Evolutionary conservation across 768 basidiomycete genomes (phyloP), one percentile per base, ranked within the genome.

Genomic region (Auricularia cornea): DNA sequence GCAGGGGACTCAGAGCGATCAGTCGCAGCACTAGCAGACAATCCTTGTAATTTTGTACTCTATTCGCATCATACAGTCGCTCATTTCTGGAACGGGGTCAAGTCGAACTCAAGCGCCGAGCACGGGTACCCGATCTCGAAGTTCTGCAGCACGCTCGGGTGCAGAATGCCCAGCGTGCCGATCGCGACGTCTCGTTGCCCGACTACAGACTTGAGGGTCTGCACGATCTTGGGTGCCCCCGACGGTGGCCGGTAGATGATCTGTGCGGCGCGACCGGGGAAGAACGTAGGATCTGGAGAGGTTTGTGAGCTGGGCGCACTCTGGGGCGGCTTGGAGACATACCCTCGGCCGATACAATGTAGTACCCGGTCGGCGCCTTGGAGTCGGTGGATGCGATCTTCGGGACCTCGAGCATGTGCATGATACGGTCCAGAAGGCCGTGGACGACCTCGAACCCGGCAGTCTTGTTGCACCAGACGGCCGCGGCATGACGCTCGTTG

Each of bases 381-480:
- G 70, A 76, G 69, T 89, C 83, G 33, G 70, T 74, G 63, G 78
- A 83, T 26, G 78, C 74, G 62, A 98, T 89, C 67, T 87, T 83
- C 41, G 93, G 90, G 38, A 99, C 83, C 67, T 97, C 96, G 26
- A 99, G 78, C 84, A 97, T 94, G 74, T 88, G 90, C 97, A 99
- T 98, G 40, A 92, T 83, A 59, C 95, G 82, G 76, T 98, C 94
- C 67, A 99, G 77, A 76, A 98, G 78, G 35, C 97, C 97, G 73
- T 98, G 97, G 12, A 95, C 88, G 65, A 96, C 84, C 79, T 99
- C 95, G 72, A 99, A 99, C 3, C 95, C 95, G 40, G 95, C 97
- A 16, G 89, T 92, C 78, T 92, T 92, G 75, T 96, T 96, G 76
- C 94, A 96, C 89, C 92, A 98, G 44, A 98, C 83, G 0, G 90